Base-by-base conservation (phyloP, 148 eudicot genomes). In the Agrostemma githago region DNA sequence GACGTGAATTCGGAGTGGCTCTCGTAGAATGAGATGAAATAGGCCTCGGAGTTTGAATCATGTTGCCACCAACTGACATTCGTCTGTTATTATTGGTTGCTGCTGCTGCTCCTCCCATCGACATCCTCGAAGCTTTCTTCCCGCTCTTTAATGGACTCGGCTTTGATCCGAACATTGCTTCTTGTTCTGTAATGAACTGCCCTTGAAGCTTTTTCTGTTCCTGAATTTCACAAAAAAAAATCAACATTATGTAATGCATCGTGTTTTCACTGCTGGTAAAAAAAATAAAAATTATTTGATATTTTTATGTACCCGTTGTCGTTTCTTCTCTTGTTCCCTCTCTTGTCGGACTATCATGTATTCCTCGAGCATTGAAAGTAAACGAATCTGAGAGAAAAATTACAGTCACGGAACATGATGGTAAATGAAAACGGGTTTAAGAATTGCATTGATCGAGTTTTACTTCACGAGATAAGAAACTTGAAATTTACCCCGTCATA, bases 181-280 rank as follows among this genome's bases (percentile, higher is more conserved):
- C 97, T 76, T 92, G 97, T 78, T 96, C 99, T 58, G 96, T 85
- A 15, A 90, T 89, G 46, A 96, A 76, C 73, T 92, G 97, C 74
- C 97, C 99, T 81, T 96, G 92, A 66, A 92, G 86, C 84, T 90
- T 96, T 90, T 92, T 96, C 74, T 92, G 96, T 78, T 96, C 99
- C 99, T 96, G 86, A 80, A 73, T 75, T 62, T n/a, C n/a, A n/a
- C n/a, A n/a, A n/a, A n/a, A n/a, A n/a, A n/a, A n/a, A n/a, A n/a
- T n/a, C n/a, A n/a, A n/a, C n/a, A n/a, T n/a, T n/a, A n/a, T n/a
- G n/a, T n/a, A n/a, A n/a, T n/a, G n/a, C n/a, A n/a, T n/a, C n/a
- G n/a, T n/a, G n/a, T n/a, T n/a, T n/a, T n/a, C n/a, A n/a, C n/a
- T n/a, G n/a, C n/a, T n/a, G n/a, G n/a, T n/a, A n/a, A n/a, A n/a